phyloP scores from a whole-genome alignment of 768 basidiomycete genomes.

The Kwoniella europaea region DNA sequence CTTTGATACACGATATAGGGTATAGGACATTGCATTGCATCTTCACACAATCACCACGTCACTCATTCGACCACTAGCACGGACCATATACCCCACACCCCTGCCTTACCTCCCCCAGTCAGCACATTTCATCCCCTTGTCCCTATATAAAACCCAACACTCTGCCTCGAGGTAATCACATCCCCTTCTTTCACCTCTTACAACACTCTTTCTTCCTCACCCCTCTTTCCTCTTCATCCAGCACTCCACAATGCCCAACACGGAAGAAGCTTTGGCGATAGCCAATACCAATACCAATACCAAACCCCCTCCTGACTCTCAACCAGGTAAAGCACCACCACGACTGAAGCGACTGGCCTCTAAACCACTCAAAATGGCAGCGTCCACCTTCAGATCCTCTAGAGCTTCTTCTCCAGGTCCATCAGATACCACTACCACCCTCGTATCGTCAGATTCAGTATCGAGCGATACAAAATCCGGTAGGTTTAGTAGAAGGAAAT shows the following conservation, averaged over 20 bases:
- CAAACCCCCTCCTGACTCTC: background rate
- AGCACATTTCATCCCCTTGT: too few species aligned
- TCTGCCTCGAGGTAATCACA: background rate
- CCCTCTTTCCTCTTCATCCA: background rate
- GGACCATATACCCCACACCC: constrained; percentile 9
- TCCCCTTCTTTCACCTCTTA: background rate
- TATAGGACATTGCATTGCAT: background rate
- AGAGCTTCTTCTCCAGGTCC: constrained; percentile 9
- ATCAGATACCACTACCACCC: constrained; percentile 4
- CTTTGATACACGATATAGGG: background rate
- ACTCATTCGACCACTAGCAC: background rate
- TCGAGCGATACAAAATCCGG: background rate
- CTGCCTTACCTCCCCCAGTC: background rate
- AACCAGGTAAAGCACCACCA: constrained; percentile 20
- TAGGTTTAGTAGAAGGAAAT: background rate
- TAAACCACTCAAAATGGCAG: constrained; percentile 53
- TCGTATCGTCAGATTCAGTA: background rate
- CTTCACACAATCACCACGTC: background rate
- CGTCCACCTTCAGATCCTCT: constrained; percentile 38
- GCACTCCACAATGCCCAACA: constrained; percentile 4
- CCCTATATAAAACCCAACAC: too few species aligned
- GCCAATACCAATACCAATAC: constrained; percentile 1
- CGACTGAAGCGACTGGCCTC: constrained; percentile 41
- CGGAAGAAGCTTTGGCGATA: constrained; percentile 16
- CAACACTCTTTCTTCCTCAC: background rate